Evolutionary conservation across 1,284 basidiomycete genomes (phyloP).

Genomic region (Peniophora sp.): DNA sequence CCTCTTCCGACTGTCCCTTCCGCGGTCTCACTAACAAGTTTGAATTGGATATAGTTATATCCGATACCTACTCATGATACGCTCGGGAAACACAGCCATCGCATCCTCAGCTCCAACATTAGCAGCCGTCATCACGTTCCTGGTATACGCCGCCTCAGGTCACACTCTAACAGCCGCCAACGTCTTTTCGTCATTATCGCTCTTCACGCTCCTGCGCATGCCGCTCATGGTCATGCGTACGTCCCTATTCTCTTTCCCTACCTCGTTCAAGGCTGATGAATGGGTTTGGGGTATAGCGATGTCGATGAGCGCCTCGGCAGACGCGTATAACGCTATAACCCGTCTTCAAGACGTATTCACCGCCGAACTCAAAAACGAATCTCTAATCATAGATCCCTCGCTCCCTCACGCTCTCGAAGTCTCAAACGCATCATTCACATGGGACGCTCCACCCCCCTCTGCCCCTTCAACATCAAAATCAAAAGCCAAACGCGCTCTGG

Average conservation of each 20-base stretch:
- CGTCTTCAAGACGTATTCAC: conserved; percentile 51
- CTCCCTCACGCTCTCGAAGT: conserved; percentile 46
- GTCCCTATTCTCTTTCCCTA: conserved; percentile 26
- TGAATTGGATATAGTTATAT: too few relatives aligned
- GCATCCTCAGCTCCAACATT: conserved; percentile 55
- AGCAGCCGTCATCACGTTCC: conserved; percentile 69
- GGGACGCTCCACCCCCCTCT: conserved; percentile 41
- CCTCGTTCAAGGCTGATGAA: conserved; percentile 58
- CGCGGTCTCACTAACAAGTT: conserved; percentile 7
- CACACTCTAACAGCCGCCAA: conserved; percentile 51
- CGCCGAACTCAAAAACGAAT: conserved; percentile 44
- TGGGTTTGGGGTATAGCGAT: conserved; percentile 34
- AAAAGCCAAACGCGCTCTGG: too few relatives aligned
- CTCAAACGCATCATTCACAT: conserved; percentile 53
- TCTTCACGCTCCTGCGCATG: conserved; percentile 33
- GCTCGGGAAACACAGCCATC: conserved; percentile 34
- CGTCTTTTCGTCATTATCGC: conserved; percentile 64
- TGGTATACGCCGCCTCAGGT: conserved; percentile 56
- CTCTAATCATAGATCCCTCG: conserved; percentile 33
- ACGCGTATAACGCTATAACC: conserved; percentile 54
- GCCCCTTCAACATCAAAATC: too few relatives aligned
- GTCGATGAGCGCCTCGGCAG: conserved; percentile 53
- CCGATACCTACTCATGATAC: too few relatives aligned
- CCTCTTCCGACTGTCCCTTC: not conserved
- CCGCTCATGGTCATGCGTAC: not conserved